These are phyloP conservation scores for Elsinoe batatas DNA, from an alignment of 2,329 filamentous ascomycete genomes.

Conservation along the genomic window DNA sequence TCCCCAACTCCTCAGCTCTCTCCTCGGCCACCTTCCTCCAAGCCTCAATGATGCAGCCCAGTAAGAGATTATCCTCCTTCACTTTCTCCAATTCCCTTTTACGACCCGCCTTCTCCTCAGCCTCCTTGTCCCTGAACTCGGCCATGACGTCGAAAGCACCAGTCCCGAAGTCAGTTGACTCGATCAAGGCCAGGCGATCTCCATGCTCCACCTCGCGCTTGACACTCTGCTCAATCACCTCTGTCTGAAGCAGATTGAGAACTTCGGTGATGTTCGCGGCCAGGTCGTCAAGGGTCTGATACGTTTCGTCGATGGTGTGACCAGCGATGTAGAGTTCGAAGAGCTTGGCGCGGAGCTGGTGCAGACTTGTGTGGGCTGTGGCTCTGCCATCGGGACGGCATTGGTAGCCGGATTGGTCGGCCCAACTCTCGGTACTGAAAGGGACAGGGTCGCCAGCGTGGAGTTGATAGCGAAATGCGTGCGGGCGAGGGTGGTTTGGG, in stretches of 20 bases:
- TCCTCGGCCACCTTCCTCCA: not conserved
- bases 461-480: not conserved
- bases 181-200: not conserved
- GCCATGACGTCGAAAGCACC: not conserved
- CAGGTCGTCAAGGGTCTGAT: not conserved
- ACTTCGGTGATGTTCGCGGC: not conserved
- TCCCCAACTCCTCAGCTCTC: conserved; percentile 31
- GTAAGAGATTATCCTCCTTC: conserved; percentile 48
- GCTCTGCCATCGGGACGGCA: not conserved
- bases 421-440: not conserved
- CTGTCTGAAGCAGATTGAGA: not conserved
- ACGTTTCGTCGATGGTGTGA: not conserved
- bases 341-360: not conserved
- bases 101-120: not conserved
- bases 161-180: not conserved
- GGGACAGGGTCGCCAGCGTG: not conserved
- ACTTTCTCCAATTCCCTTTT: conserved; percentile 45
- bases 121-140: not conserved
- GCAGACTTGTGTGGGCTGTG: not conserved
- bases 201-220: not conserved
- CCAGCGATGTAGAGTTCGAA: not conserved
- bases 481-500: not conserved
- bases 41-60: conserved; percentile 37
- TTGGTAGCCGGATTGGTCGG: not conserved
- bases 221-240: not conserved